phyloP scores from a whole-genome alignment of 2,329 filamentous ascomycete genomes.

The Mycosphaerella sp. region DNA sequence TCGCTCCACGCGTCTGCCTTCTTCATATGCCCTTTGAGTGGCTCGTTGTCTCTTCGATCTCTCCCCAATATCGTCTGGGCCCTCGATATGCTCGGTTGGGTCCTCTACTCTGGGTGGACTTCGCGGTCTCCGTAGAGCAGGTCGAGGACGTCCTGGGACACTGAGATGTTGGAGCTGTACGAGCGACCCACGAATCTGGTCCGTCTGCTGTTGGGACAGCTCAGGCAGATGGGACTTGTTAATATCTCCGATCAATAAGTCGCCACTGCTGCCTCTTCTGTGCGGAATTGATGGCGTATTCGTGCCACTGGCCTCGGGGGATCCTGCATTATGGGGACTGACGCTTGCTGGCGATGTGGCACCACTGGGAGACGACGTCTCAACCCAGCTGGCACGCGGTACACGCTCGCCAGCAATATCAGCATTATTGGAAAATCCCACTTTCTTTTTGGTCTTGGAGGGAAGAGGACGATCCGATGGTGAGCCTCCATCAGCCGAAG shows the following conservation, averaged over 20 bases:
- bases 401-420: slow-evolving; percentile 12
- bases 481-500: slow-evolving; percentile 16
- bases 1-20: slow-evolving; percentile 32
- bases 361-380: slow-evolving; percentile 9
- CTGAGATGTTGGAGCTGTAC: slow-evolving; percentile 13
- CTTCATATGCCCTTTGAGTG: slow-evolving; percentile 31
- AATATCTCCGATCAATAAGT: slow-evolving; percentile 13
- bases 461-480: slow-evolving; percentile 11
- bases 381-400: slow-evolving; percentile 18
- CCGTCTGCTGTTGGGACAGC: slow-evolving; percentile 29
- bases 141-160: slow-evolving; percentile 26
- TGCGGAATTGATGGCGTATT: slow-evolving; percentile 19
- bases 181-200: slow-evolving; percentile 27
- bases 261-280: slow-evolving; percentile 15
- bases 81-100: slow-evolving; percentile 21
- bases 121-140: slow-evolving; percentile 26
- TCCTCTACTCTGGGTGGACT: slow-evolving; percentile 7
- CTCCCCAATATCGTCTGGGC: slow-evolving; percentile 21
- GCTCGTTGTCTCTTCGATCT: slow-evolving; percentile 22
- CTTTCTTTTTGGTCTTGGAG: slow-evolving; percentile 23
- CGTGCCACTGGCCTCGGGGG: slow-evolving; percentile 17
- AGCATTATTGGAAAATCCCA: slow-evolving; percentile 22
- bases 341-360: slow-evolving; percentile 13
- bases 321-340: slow-evolving; percentile 12
- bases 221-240: slow-evolving; percentile 28